Percentiles rank a stretch among this genome's conserved stretches.
These are phyloP conservation scores for Gnetum montanum DNA, from an alignment of 75 land plant species.

Conservation along the genomic window DNA sequence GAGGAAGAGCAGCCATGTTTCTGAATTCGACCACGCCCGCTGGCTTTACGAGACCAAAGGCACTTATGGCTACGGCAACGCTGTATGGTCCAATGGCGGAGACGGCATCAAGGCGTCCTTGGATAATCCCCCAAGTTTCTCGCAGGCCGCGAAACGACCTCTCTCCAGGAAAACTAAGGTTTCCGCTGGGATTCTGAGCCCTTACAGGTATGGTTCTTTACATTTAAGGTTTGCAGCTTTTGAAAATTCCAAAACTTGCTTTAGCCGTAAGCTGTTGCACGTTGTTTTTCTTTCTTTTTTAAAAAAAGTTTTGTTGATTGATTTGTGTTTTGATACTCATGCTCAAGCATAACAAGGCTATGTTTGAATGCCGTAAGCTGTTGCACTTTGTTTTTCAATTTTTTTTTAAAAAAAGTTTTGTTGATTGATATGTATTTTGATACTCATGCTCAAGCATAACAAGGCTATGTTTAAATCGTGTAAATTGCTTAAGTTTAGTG, in stretches of 20 bases:
- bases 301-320: background rate
- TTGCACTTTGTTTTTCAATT: background rate
- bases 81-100: conserved; percentile 51
- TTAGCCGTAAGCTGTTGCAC: background rate
- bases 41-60: conserved; percentile 91
- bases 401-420: background rate
- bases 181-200: conserved; percentile 68
- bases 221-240: background rate
- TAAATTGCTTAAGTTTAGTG: too few relatives aligned
- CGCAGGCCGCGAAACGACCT: conserved; percentile 37
- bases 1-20: conserved; percentile 13
- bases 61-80: conserved; percentile 87
- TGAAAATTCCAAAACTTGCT: background rate
- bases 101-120: conserved; percentile 23
- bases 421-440: background rate
- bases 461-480: background rate
- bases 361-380: background rate
- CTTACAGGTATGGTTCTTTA: conserved; percentile 48
- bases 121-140: conserved; percentile 49
- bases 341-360: background rate
- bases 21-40: conserved; percentile 60
- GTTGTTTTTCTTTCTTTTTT: background rate
- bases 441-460: background rate
- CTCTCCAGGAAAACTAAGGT: conserved; percentile 51
- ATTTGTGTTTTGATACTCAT: background rate